Base-by-base conservation (phyloP, 257 asterid genomes). In the Paulownia fortunei region DNA sequence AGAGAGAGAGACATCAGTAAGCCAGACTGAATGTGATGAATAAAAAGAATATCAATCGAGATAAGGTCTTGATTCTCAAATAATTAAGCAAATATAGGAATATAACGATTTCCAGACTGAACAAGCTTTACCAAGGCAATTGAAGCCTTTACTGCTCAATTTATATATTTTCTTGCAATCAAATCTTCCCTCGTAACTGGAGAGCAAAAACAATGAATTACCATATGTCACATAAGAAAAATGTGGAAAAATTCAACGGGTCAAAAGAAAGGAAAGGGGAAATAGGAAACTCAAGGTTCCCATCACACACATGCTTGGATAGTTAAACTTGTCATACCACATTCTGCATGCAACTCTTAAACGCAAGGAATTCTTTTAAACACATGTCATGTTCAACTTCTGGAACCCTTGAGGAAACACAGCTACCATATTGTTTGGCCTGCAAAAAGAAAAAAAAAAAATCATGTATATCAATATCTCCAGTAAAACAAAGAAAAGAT, bases 351-450 rank as follows among this genome's bases (percentile, higher is more conserved):
- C 99, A 95, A 82, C 86, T 88, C 73, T 87, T 84, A 63, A 95
- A 87, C 77, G 77, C 71, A 74, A 89, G 81, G 78, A 95, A 95
- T 81, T 95, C 97, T 87, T 91, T 91, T 62, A 78, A 73, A 66
- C 99, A 93, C 97, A 90, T 87, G 82, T 95, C 96, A 34, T 69
- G 88, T 81, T 95, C 98, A 54, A 95, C 88, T 86, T 84, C 89
- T 76, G 98, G 98, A 82, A 91, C 88, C 83, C 88, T 93, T 74
- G 91, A 80, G 16, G 97, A 90, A 82, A 93, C 94, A 86, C 99
- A 95, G 70, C 82, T 85, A 49, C 98, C 96, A 19, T 93, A 95
- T 51, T 82, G 90, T 87, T 91, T 93, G 61, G 93, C 96, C 99
- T 95, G 86, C 62, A 78, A 75, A 84, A 67, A 30, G 6, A 42